Evolutionary conservation across 2,329 filamentous ascomycete species (phyloP), one percentile per base, ranked within the genome.

Genomic region (Ophiosphaerella herpotricha): DNA sequence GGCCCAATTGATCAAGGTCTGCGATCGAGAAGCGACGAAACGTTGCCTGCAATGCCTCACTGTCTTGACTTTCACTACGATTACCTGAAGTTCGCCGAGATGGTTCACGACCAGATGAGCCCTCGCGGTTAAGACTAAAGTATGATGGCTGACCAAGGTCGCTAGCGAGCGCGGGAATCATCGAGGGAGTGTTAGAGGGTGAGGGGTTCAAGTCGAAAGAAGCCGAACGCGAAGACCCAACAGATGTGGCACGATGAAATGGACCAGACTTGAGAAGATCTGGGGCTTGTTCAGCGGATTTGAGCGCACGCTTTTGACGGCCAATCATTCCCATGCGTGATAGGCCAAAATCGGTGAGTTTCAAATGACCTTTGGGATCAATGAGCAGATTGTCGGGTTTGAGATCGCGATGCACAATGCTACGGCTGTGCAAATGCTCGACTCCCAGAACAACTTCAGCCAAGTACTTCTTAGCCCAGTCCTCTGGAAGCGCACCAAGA

Each of bases 381-480:
- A 99, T 99, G 44, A 99, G 82, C 29, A 99, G 82, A 68, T 99
- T 99, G 71, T 99, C 94, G 1, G 94, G 94, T 74, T 99, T 99
- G 53, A 99, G 76, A 68, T 99, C 94, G 65, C 94, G 89, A 75
- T 99, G 95, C 38, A 99, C 93, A 69, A 99, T 97, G 52, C 93
- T 91, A 51, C 93, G 85, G 68, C 87, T 90, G 75, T 99, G 94
- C 39, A 99, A 80, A 77, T 99, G 92, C 71, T 99, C 91, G 33
- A 99, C 91, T 14, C 95, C 94, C n/a, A 97, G 81, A 43, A 99
- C 87, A 38, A 99, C 93, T 75, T 99, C 94, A 3, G 90, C 94
- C 34, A 97, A 82, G 69, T 99, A 99, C 71, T 96, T 97, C 78
- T 95, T 95, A 3, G 90, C 91, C 95, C 95, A 99, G 61, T 97